Base-by-base conservation (phyloP, 2,329 filamentous ascomycete genomes). In the Stagonosporopsis vannaccii region DNA sequence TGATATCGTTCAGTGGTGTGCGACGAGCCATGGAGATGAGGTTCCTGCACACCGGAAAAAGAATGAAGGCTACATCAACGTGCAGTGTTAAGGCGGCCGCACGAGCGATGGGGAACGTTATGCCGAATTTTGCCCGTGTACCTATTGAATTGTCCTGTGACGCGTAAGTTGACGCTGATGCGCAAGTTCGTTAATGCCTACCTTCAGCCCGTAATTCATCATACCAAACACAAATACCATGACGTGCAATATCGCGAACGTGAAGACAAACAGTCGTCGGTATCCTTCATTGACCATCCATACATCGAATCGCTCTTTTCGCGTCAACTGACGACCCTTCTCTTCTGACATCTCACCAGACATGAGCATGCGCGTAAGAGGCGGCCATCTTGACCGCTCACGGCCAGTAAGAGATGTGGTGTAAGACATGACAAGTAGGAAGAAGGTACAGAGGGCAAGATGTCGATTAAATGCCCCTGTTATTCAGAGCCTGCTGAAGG, bases 221-320 rank as follows among this genome's bases (percentile, higher is more conserved):
- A 91, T 91, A 45, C 88, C 90, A 67, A 95, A 92, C 12, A 85
- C 83, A 71, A 94, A 95, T 36, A 95, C 86, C 79, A 93, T 85
- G 60, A 84, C 81, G 76, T 95, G 91, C 32, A 90, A 78, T 40
- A 89, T 72, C 68, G 90, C 83, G 76, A 94, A 95, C 47, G 90
- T 81, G 66, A 88, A 87, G 56, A 94, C 90, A 69, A 92, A 92
- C 86, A 94, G 83, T 85, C 90, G 83, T 73, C 90, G 84, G 74
- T 92, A 92, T 58, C 91, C 91, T 74, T 94, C 91, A 73, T 94
- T 94, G 59, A 94, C 89, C 90, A 95, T 93, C 91, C 91, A 95
- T 63, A 87, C 82, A 75, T 93, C 89, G 71, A 94, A 89, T 73
- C 85, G 89, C 75, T 94, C 89, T 70, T 85, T 84, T 60, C 85